Conservation (phyloP, 495 filamentous ascomycete genomes). For the Penicillium soppii region DNA sequence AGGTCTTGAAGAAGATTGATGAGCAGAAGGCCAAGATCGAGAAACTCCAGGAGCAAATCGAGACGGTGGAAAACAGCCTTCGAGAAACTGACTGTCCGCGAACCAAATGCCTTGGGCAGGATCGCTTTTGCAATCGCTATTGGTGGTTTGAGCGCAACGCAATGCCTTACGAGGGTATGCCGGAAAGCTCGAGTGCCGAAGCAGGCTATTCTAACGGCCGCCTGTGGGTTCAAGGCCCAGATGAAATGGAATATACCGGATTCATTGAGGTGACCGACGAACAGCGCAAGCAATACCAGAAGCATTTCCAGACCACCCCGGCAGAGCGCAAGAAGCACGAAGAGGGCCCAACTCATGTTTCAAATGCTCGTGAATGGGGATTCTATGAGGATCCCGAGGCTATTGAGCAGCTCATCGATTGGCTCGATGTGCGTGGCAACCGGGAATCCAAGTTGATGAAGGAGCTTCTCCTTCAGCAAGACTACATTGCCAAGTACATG, state of each 20-base stretch:
- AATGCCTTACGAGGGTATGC: conserved; percentile 91
- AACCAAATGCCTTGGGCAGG: conserved; percentile 83
- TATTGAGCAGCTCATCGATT: conserved; percentile 75
- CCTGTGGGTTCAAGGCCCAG: conserved; percentile 94
- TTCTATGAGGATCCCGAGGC: conserved; percentile 79
- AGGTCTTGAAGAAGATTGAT: conserved; percentile 82
- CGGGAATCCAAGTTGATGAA: conserved; percentile 84
- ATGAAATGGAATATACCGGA: conserved; percentile 82
- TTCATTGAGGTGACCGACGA: conserved; percentile 75
- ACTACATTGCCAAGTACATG: conserved; percentile 80
- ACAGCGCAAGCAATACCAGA: conserved; percentile 57
- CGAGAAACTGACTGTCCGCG: conserved; percentile 91
- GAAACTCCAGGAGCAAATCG: conserved; percentile 80
- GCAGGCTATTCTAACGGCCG: conserved; percentile 91
- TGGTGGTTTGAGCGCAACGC: conserved; percentile 99
- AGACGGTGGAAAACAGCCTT: conserved; percentile 82
- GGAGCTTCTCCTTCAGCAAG: conserved; percentile 74
- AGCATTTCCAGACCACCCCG: conserved; percentile 74
- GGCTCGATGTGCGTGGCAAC: conserved; percentile 81
- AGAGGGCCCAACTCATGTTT: conserved; percentile 78
- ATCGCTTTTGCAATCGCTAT: conserved; percentile 96
- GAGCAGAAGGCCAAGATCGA: conserved; percentile 76
- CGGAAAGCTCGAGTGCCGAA: conserved; percentile 79
- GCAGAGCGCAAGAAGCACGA: conserved; percentile 83
- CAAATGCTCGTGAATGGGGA: conserved; percentile 80